Evolutionary conservation across 2,329 filamentous ascomycete genomes (phyloP), one percentile per base, ranked within the genome.

Genomic region (Phaeosphaeria sp.): DNA sequence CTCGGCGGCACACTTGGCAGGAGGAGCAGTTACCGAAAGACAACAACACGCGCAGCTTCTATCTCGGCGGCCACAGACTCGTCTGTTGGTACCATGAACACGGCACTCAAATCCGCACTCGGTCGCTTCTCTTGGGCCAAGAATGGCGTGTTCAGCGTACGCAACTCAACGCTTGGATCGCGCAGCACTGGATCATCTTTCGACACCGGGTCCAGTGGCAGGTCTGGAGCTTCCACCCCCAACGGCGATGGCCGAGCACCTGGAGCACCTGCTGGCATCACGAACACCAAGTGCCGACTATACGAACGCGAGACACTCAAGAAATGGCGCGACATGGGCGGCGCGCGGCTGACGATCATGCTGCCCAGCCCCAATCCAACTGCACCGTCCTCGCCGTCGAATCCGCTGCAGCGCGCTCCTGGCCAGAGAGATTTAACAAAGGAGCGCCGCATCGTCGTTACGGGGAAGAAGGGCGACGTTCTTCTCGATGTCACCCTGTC

Each of bases 291-390:
- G 67, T 91, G 97, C 66, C 86, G 93, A 36, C 85, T 98, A 13
- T 97, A 98, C 75, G 83, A 91, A 49, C 88, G 94, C 49, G 89
- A 93, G 58, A 82, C 81, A 9, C 82, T 86, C 1, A 82, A 87
- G 13, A 94, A 94, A 74, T 99, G 95, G 95, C 89, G 92, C 60
- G 93, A 98, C 74, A 88, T 93, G 80, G 94, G 95, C 63, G 89
- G 91, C 66, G 96, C 93, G 59, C 84, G 88, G 39, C 81, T 99
- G 58, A 92, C 91, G 17, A 92, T 99, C 69, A 88, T 93, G 74
- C 86, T 88, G 18, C 91, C 92, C n/a, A 75, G 66, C 59, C 76
- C 77, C n/a, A 68, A 64, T 51, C 91, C 92, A n/a, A 76, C 67
- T 66, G 74, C 77, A 18, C 72, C 64, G 46, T 74, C 40, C 53